These are phyloP conservation scores for Vitis hybrid DNA, from an alignment of 177 flowering plant genomes.

Conservation along the genomic window DNA sequence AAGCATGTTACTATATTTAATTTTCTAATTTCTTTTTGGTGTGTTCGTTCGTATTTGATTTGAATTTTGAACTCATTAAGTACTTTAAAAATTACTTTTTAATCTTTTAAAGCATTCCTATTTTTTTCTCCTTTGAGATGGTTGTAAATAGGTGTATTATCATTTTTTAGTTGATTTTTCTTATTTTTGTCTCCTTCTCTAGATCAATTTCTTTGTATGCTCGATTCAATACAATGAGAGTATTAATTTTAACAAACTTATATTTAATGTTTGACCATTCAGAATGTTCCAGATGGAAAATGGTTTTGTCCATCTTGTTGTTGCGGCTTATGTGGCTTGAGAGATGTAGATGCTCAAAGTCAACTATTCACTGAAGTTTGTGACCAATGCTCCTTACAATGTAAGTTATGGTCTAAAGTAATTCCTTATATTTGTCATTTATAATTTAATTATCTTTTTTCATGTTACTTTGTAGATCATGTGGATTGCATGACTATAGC, in stretches of 20 bases:
- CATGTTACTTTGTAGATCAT: constrained; percentile 10
- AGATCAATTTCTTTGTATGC: neutral
- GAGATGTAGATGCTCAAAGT: neutral
- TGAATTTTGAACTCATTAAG: neutral
- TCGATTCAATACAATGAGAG: neutral
- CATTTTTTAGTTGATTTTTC: neutral
- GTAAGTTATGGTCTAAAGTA: constrained; percentile 3
- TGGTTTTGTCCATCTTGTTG: constrained; percentile 16
- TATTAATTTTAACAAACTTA: neutral
- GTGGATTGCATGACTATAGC: constrained; percentile 13
- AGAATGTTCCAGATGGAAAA: constrained; percentile 13
- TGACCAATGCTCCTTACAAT: constrained; percentile 15
- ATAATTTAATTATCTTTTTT: neutral
- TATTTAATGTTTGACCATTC: constrained; percentile 1
- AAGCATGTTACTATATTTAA: neutral
- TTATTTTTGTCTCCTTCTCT: neutral
- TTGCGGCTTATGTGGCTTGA: constrained; percentile 14
- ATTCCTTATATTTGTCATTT: neutral
- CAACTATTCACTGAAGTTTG: neutral
- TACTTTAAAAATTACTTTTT: neutral
- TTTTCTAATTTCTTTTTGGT: neutral
- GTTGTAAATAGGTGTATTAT: neutral
- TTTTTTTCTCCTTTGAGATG: neutral
- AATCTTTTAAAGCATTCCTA: neutral
- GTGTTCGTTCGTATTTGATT: neutral